These are phyloP conservation scores for Chrysoporthe puriensis DNA, from an alignment of 2,329 filamentous ascomycete species.

Conservation along the genomic window DNA sequence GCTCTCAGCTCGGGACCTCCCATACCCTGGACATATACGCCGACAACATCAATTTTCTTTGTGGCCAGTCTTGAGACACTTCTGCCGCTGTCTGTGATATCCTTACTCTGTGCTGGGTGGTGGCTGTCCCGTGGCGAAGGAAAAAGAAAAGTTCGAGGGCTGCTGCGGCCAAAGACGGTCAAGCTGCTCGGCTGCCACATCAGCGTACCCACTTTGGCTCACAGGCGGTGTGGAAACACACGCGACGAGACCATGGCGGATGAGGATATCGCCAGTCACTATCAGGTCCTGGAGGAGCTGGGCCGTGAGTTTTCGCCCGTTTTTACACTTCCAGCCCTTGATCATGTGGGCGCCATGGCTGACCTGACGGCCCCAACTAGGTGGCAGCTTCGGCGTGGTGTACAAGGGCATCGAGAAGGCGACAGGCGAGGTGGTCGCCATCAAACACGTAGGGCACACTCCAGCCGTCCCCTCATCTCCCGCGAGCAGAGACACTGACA, in stretches of 20 bases:
- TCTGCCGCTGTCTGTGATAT: not conserved
- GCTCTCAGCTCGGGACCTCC: not conserved
- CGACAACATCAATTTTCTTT: conserved; percentile 5
- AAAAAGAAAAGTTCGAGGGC: not conserved
- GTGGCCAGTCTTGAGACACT: not conserved
- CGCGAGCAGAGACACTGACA: conserved; percentile 23
- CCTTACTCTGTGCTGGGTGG: conserved; percentile 4
- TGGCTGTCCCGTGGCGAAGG: conserved; percentile 8
- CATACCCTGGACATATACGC: not conserved
- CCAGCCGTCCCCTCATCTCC: not conserved
- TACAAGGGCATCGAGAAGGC: conserved; percentile 94
- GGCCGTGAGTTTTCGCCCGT: conserved; percentile 69
- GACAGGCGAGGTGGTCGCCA: conserved; percentile 91
- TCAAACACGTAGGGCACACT: conserved; percentile 78
- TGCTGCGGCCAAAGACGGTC: conserved; percentile 6
- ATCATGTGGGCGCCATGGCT: conserved; percentile 14
- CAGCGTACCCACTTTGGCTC: conserved; percentile 20
- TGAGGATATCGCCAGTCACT: conserved; percentile 78
- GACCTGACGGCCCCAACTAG: conserved; percentile 48
- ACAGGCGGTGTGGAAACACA: conserved; percentile 12
- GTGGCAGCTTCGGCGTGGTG: conserved; percentile 93
- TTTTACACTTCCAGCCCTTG: not conserved
- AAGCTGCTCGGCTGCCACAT: conserved; percentile 15
- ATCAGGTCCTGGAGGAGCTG: conserved; percentile 94
- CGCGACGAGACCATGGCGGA: conserved; percentile 50